Conservation (phyloP, 2,329 filamentous ascomycete species). For the Rutstroemia sydowiana region DNA sequence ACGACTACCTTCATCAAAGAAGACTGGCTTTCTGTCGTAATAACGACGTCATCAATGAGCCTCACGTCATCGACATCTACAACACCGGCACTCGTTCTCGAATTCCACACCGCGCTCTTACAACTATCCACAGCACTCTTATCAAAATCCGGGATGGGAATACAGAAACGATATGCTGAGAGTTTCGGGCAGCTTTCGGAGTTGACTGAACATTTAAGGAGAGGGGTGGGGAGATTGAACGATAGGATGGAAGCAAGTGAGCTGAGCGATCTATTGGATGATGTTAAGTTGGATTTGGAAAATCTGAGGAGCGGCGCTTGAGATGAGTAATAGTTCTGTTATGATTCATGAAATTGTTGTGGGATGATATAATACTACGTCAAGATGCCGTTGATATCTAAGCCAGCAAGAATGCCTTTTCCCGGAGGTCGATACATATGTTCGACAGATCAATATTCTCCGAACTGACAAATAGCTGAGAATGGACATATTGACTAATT, state of each 20-base stretch:
- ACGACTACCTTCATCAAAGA: slow-evolving; percentile 38
- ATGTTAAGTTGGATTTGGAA: neutral
- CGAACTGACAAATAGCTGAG: no score
- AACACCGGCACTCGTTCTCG: slow-evolving; percentile 25
- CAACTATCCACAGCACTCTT: slow-evolving; percentile 50
- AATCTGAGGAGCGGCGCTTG: neutral
- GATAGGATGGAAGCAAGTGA: neutral
- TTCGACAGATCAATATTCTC: no score
- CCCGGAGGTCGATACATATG: no score
- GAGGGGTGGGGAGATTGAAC: neutral
- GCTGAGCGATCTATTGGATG: neutral
- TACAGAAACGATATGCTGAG: slow-evolving; percentile 43
- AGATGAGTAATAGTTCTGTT: no score
- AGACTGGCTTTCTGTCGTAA: slow-evolving; percentile 51
- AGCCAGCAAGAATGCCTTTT: no score
- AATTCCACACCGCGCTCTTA: slow-evolving; percentile 46
- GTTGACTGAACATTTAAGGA: slow-evolving; percentile 37
- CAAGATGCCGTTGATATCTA: no score
- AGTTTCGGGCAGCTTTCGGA: slow-evolving; percentile 45
- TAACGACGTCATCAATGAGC: slow-evolving; percentile 37
- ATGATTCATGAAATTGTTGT: no score
- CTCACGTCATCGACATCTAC: slow-evolving; percentile 5
- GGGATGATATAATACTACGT: no score
- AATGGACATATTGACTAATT: no score
- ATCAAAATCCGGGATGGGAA: slow-evolving; percentile 36